Evolutionary conservation across 352 stramenopile species (phyloP), one percentile per base, ranked within the genome.

Genomic region (Globisporangium perplexum): DNA sequence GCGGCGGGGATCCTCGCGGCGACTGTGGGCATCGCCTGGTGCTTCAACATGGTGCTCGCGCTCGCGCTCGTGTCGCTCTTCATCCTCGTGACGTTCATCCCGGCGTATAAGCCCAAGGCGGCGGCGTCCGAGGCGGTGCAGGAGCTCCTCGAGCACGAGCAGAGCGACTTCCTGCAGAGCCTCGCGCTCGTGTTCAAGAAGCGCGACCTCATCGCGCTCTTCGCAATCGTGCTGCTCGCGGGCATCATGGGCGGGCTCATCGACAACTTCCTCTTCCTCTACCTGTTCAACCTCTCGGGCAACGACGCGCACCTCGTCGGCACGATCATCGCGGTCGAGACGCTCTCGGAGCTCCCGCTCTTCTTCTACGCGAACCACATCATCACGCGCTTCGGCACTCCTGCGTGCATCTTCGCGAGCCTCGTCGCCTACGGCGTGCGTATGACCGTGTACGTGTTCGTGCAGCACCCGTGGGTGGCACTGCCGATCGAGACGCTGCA

Each of bases 291-390:
- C 58, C 64, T 91, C 58, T 72, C 72, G 42, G 68, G 67, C 54
- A 76, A 85, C 63, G 68, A 84, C 54, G 58, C 77, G 31, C 71
- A 73, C 38, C 63, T 91, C 24, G 66, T 91, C 7, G 80, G 80
- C 33, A 72, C 81, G 55, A 79, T 85, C 50, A 88, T 91, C 56
- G 71, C 65, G 30, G 63, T 72, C 31, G 73, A 90, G 54, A 90
- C 80, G 43, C 67, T 76, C 42, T 88, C 77, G 36, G 80, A 90
- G 53, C 64, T 88, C 51, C 80, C 80, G 20, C 66, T 84, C 26
- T 91, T 91, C 63, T 91, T 88, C 68, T 70, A 74, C 61, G 77
- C 77, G 48, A 79, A 91, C 60, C 52, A 69, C 33, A 86, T 88
- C 56, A 78, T 91, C 60, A 65, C 76, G 41, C 69, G 62, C 28